Evolutionary conservation across 2,329 filamentous ascomycete genomes (phyloP).

Genomic region (Arthroderma sp.): DNA sequence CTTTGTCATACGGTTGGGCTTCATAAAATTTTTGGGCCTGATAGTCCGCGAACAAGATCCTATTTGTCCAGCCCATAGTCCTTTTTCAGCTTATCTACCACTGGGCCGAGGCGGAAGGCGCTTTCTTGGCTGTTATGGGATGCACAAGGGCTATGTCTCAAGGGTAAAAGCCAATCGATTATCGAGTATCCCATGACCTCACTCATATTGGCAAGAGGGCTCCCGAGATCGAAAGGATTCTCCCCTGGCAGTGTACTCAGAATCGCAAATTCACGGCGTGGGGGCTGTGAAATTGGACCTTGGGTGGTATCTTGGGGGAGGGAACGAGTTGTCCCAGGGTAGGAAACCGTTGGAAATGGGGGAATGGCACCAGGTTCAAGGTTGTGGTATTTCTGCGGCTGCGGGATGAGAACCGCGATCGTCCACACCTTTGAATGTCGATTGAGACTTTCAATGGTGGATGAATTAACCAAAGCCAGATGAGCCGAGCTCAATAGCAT

Average conservation of each 20-base stretch:
- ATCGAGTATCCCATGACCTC: slow-evolving; percentile 62
- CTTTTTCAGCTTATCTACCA: slow-evolving; percentile 44
- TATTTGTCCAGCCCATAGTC: slow-evolving; percentile 24
- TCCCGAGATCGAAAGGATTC: slow-evolving; percentile 74
- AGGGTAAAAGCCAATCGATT: slow-evolving; percentile 68
- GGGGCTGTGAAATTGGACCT: slow-evolving; percentile 13
- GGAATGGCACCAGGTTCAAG: slow-evolving; percentile 23
- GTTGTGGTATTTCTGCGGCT: slow-evolving; percentile 22
- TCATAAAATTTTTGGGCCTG: too few relatives aligned
- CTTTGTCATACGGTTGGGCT: too few relatives aligned
- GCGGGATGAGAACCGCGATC: slow-evolving; percentile 60
- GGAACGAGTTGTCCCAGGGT: slow-evolving; percentile 18
- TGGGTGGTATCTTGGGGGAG: slow-evolving; percentile 4
- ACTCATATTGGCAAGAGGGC: slow-evolving; percentile 53
- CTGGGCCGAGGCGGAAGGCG: slow-evolving; percentile 54
- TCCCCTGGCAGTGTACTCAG: slow-evolving; percentile 58
- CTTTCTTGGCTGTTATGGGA: slow-evolving; percentile 52
- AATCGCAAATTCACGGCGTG: slow-evolving; percentile 61
- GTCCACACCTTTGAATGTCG: slow-evolving; percentile 50
- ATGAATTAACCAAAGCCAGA: slow-evolving; percentile 59
- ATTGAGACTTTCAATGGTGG: slow-evolving; percentile 68
- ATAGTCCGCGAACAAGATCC: too few relatives aligned
- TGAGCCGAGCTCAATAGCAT: slow-evolving; percentile 64
- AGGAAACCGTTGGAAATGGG: slow-evolving; percentile 24
- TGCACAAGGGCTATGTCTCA: slow-evolving; percentile 60